Evolutionary conservation across 352 stramenopile species (phyloP).

Genomic region (Phytophthora cactorum): DNA sequence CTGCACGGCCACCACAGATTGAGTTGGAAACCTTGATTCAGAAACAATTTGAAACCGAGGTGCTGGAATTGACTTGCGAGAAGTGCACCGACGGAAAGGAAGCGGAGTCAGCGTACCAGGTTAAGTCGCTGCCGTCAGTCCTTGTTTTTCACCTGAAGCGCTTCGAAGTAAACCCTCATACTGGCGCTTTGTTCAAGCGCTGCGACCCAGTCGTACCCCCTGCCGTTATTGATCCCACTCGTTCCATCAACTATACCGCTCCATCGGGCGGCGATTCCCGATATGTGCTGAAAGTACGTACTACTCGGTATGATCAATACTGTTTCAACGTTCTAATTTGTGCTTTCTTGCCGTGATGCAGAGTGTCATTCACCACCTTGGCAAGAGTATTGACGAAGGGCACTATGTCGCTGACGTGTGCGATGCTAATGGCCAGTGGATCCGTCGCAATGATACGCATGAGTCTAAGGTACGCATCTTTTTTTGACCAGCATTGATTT

Average conservation of each 20-base stretch:
- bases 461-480: conserved; percentile 65
- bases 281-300: conserved; percentile 62
- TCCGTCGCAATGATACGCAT: conserved; percentile 83
- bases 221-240: conserved; percentile 44
- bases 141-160: conserved; percentile 87
- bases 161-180: conserved; percentile 81
- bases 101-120: conserved; percentile 60
- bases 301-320: neutral
- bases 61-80: conserved; percentile 83
- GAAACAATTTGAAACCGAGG: conserved; percentile 83
- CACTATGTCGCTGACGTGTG: conserved; percentile 88
- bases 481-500: neutral
- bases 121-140: conserved; percentile 73
- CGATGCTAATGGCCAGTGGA: conserved; percentile 57
- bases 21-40: conserved; percentile 63
- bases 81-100: conserved; percentile 80
- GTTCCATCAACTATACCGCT: conserved; percentile 41
- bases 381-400: conserved; percentile 78
- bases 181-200: conserved; percentile 78
- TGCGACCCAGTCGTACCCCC: conserved; percentile 78
- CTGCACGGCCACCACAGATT: conserved; percentile 37
- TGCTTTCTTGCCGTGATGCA: conserved; percentile 34
- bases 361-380: conserved; percentile 87
- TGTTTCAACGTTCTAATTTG: conserved; percentile 12
- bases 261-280: conserved; percentile 27